Evolutionary conservation across 129 eudicot genomes (phyloP).

Genomic region (Saposhnikovia divaricata): DNA sequence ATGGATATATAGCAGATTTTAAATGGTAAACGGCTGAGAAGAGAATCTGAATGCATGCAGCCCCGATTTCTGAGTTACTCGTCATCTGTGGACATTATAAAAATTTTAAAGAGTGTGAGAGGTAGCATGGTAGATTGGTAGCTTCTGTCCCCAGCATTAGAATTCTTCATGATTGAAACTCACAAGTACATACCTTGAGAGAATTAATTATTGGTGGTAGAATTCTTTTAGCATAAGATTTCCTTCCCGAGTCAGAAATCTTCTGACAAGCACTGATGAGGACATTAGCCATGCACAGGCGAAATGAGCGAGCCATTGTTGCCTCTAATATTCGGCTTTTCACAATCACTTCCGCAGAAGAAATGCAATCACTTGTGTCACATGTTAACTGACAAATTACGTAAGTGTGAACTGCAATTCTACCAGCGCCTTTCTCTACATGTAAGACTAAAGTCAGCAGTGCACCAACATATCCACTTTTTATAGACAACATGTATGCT

Average conservation of each 20-base stretch:
- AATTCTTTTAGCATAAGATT: constrained; percentile 40
- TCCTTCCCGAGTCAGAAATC: constrained; percentile 56
- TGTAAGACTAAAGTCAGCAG: constrained; percentile 11
- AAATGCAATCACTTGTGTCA: constrained; percentile 14
- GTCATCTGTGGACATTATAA: constrained; percentile 26
- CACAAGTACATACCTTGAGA: constrained; percentile 21
- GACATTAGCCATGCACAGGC: constrained; percentile 90
- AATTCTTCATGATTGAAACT: not conserved
- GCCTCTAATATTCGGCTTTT: constrained; percentile 13
- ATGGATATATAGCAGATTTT: constrained; percentile 52
- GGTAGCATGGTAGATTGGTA: not conserved
- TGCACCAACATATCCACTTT: not conserved
- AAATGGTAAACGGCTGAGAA: constrained; percentile 78
- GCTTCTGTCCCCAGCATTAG: not conserved
- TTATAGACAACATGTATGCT: not conserved
- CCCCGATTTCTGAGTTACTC: constrained; percentile 54
- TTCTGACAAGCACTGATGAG: constrained; percentile 91
- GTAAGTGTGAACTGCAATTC: constrained; percentile 38
- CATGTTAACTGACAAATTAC: constrained; percentile 49
- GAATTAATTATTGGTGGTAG: constrained; percentile 38
- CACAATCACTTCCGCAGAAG: constrained; percentile 19
- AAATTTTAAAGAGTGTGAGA: not conserved
- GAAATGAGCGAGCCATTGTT: constrained; percentile 35
- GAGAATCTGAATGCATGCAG: constrained; percentile 75
- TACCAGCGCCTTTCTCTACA: constrained; percentile 24